Evolutionary conservation across 768 basidiomycete species (phyloP).

Genomic region (Serendipita sp.): DNA sequence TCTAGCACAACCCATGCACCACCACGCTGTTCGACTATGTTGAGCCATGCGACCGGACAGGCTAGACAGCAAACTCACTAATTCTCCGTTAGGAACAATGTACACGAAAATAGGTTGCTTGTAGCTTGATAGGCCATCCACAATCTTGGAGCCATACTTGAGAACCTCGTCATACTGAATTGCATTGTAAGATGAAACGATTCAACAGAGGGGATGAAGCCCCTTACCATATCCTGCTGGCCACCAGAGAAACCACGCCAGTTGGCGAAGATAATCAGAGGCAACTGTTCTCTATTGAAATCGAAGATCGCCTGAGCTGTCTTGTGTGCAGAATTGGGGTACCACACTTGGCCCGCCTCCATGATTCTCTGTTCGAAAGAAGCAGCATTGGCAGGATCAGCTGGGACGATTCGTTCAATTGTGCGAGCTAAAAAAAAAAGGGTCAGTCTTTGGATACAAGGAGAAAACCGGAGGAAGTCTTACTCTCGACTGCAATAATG

Average conservation of each 20-base stretch:
- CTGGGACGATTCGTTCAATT: constrained; percentile 89
- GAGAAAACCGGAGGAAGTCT: constrained; percentile 4
- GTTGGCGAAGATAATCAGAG: constrained; percentile 97
- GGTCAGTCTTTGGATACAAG: not conserved
- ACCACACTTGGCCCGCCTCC: constrained; percentile 99
- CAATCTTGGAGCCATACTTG: constrained; percentile 96
- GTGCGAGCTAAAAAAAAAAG: constrained; percentile 40
- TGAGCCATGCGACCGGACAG: not conserved
- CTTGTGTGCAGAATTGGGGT: constrained; percentile 98
- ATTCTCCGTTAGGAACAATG: constrained; percentile 94
- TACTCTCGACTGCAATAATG: constrained; percentile 87
- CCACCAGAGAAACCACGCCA: constrained; percentile 99
- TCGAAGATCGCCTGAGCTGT: constrained; percentile 99
- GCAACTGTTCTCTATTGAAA: constrained; percentile 91
- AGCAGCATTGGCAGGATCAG: constrained; percentile 91
- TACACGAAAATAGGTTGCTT: constrained; percentile 97
- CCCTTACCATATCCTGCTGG: constrained; percentile 78
- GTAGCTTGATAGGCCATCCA: constrained; percentile 92
- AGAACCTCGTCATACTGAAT: constrained; percentile 70
- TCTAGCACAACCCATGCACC: constrained; percentile 99
- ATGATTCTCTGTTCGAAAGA: constrained; percentile 97
- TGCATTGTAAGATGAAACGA: not conserved
- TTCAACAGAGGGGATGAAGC: not conserved
- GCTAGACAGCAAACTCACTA: constrained; percentile 20
- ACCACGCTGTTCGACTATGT: constrained; percentile 36